Conservation (phyloP, 1,284 basidiomycete genomes). For the Microstroma glucosiphilum region DNA sequence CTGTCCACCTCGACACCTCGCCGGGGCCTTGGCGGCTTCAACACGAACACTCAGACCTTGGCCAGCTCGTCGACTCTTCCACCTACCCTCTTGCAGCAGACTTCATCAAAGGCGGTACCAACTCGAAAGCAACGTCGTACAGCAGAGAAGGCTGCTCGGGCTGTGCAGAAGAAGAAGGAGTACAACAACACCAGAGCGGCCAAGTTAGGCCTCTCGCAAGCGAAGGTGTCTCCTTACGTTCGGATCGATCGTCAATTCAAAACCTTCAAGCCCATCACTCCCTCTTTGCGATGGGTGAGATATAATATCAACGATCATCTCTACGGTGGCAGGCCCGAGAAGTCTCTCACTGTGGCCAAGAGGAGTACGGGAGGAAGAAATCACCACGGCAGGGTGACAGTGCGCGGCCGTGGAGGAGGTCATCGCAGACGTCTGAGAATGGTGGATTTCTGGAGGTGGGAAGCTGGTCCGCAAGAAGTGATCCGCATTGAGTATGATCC, state of each 20-base stretch:
- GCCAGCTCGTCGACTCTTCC: too few species aligned
- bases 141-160: constrained; percentile 30
- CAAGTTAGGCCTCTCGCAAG: constrained; percentile 34
- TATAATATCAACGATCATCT: constrained; percentile 74
- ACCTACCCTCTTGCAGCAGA: too few species aligned
- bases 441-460: constrained; percentile 71
- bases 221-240: constrained; percentile 38
- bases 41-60: background rate
- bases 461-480: constrained; percentile 76
- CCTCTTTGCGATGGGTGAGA: constrained; percentile 76
- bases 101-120: too few species aligned
- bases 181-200: constrained; percentile 34
- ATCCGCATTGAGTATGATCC: constrained; percentile 96
- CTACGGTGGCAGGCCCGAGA: constrained; percentile 73
- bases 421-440: constrained; percentile 78
- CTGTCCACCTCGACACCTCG: background rate
- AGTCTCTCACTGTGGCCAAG: constrained; percentile 71
- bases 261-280: constrained; percentile 81
- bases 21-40: constrained; percentile 1
- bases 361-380: constrained; percentile 84
- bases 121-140: constrained; percentile 25
- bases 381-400: constrained; percentile 72
- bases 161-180: constrained; percentile 22
- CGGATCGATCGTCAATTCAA: constrained; percentile 60
- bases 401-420: constrained; percentile 81